Evolutionary conservation across 2,329 filamentous ascomycete genomes (phyloP), one percentile per base, ranked within the genome.

Genomic region (Alternaria sp.): DNA sequence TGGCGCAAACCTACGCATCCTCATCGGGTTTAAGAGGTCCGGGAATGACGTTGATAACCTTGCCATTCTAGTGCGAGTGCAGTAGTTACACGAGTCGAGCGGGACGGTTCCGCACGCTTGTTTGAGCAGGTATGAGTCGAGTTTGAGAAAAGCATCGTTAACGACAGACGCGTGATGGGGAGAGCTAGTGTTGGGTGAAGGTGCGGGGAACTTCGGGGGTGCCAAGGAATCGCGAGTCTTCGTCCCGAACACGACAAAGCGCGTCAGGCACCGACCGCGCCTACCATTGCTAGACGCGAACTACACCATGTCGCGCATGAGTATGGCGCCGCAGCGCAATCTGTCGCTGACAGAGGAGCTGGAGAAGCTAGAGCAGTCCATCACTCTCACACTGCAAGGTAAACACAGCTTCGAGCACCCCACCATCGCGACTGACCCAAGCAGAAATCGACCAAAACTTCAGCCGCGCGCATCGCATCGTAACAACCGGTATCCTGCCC

Each of bases 401-500:
- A 72, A 72, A 71, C 66, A 74, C 63, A 53, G 56, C 46, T 18
- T n/a, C 6, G 46, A 18, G 18, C 69, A 60, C 71, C 71, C 72
- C 73, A 58, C 72, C 58, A 64, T 63, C 66, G 53, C 64, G 65
- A 71, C 72, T 78, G 45, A 77, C 72, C 12, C 12, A 8, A 41
- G 15, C 74, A 96, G 96, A 99, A 84, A 99, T 99, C 83, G 96
- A 99, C 79, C 92, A 93, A 81, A 99, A 99, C 82, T 99, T 99
- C 80, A 97, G 93, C 83, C 93, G 93, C 76, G 94, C 96, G 28
- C 96, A 99, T 80, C 90, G 94, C 66, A 98, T 99, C 63, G 95
- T 99, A 43, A 98, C 96, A 1, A 91, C 92, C 1, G 97, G 90
- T 77, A 97, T 99, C 59, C 83, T 99, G 4, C 96, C 96, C 1